Percentiles rank a stretch among this genome's conserved stretches.
Conservation (phyloP, 352 stramenopile genomes). For the Globisporangium nodosum region DNA sequence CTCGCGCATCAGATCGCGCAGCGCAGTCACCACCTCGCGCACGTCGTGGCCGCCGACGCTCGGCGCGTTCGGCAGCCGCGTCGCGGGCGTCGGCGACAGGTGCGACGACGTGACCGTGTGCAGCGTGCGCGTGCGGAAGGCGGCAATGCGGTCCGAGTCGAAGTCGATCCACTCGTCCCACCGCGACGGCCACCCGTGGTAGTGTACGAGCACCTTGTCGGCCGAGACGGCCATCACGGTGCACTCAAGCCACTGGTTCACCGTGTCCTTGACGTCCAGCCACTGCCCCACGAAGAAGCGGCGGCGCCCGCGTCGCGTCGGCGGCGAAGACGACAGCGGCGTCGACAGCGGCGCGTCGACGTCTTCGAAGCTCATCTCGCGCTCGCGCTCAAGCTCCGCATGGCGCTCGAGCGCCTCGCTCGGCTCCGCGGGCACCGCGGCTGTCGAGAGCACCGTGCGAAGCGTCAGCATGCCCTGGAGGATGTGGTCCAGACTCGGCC, state of each 20-base stretch:
- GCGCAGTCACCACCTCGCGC: conserved; percentile 37
- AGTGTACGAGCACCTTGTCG: conserved; percentile 92
- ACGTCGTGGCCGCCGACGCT: conserved; percentile 37
- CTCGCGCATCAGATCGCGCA: conserved; percentile 64
- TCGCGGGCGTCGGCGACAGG: conserved; percentile 54
- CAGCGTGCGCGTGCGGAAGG: conserved; percentile 92
- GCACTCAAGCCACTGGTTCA: conserved; percentile 98
- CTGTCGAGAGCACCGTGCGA: conserved; percentile 48
- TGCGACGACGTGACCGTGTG: conserved; percentile 39
- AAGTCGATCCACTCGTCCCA: conserved; percentile 98
- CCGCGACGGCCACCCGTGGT: conserved; percentile 95
- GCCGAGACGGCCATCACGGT: conserved; percentile 90
- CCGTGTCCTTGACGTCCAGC: conserved; percentile 96
- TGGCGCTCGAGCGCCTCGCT: background rate
- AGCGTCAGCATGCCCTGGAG: conserved; percentile 50
- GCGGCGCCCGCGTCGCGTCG: conserved; percentile 24
- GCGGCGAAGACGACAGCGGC: background rate
- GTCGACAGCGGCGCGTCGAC: background rate
- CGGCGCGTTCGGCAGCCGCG: conserved; percentile 47
- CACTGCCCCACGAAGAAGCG: conserved; percentile 92
- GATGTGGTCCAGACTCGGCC: conserved; percentile 46
- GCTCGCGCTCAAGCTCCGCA: background rate
- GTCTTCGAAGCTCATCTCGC: background rate
- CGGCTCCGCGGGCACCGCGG: background rate
- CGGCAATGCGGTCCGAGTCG: conserved; percentile 91